These are phyloP conservation scores for Pelargonium nanum DNA, from an alignment of 345 rosid species.

Conservation along the genomic window DNA sequence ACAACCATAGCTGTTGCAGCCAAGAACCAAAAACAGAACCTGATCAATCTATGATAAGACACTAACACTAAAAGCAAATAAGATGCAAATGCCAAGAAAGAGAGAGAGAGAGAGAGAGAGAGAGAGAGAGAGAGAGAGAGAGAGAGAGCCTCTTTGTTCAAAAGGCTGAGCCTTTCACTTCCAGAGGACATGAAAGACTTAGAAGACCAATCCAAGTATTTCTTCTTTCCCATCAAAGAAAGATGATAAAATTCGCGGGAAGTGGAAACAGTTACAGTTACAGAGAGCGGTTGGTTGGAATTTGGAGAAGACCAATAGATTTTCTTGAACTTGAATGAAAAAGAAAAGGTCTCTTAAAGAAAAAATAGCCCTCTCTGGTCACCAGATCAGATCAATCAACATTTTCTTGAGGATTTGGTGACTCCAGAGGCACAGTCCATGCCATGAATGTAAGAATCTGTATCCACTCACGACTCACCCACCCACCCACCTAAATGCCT, in stretches of 20 bases:
- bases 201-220: slow-evolving; percentile 41
- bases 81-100: slow-evolving; percentile 1
- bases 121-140: not conserved
- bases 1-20: not conserved
- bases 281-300: no score
- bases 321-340: no score
- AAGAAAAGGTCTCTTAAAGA: no score
- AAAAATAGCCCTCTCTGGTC: no score
- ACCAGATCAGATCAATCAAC: no score
- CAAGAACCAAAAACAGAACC: not conserved
- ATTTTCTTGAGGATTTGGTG: no score
- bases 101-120: not conserved
- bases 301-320: not conserved
- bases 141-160: slow-evolving; percentile 37
- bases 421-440: no score
- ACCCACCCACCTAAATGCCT: no score
- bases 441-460: no score
- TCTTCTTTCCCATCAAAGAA: slow-evolving; percentile 50
- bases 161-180: slow-evolving; percentile 46
- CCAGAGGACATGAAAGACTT: slow-evolving; percentile 35
- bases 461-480: no score
- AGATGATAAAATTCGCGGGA: slow-evolving; percentile 4
- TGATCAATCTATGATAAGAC: not conserved
- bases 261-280: not conserved
- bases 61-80: not conserved